phyloP scores from a whole-genome alignment of 345 rosid genomes.

The Eucalyptus cloeziana region DNA sequence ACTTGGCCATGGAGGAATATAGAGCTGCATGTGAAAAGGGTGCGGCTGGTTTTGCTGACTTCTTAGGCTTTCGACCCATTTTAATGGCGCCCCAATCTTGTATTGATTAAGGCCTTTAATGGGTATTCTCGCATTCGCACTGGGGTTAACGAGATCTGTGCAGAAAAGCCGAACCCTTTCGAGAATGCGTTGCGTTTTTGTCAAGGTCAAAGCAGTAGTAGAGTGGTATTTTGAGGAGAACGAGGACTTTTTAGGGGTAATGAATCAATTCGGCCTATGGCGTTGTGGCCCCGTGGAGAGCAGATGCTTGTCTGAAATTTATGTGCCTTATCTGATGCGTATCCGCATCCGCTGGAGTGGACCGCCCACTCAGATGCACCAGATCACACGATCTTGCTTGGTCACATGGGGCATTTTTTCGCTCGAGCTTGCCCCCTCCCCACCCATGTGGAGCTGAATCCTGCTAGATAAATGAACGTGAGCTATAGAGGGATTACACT shows the following conservation, averaged over 20 bases:
- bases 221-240: background rate
- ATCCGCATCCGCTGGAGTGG: background rate
- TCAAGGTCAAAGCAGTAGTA: background rate
- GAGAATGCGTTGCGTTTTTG: background rate
- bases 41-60: conserved; percentile 2
- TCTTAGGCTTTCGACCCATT: background rate
- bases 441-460: background rate
- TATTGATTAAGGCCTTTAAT: background rate
- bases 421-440: background rate
- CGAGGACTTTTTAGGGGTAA: background rate
- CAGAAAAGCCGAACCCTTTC: background rate
- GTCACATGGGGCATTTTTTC: background rate
- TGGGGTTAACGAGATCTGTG: background rate
- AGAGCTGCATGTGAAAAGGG: background rate
- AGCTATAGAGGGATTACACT: background rate
- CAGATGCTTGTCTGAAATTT: background rate
- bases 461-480: background rate
- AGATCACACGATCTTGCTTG: background rate
- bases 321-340: background rate
- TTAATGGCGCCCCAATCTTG: background rate
- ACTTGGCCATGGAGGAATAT: background rate
- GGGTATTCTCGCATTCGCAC: background rate
- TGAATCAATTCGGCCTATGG: background rate
- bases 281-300: background rate
- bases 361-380: background rate